phyloP scores from a whole-genome alignment of 345 rosid genomes.

The Moricandia moricandioides region DNA sequence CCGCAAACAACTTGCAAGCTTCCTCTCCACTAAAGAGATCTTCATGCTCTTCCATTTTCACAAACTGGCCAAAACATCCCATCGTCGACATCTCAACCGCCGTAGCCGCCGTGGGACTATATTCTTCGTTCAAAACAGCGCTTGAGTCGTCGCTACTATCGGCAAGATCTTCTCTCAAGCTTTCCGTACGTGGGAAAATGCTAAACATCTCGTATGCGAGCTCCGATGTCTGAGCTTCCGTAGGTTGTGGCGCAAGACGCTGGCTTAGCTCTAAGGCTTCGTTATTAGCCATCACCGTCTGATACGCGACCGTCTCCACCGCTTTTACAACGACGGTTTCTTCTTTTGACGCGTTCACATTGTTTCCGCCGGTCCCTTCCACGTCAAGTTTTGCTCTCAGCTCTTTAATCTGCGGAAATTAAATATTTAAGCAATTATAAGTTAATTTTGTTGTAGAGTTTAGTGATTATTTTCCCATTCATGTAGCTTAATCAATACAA shows the following conservation, averaged over 20 bases:
- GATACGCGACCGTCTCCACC: not conserved
- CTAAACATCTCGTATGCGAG: conserved; percentile 48
- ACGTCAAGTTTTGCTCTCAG: conserved; percentile 29
- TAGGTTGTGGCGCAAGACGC: not conserved
- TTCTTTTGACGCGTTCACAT: not conserved
- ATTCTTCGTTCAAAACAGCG: conserved; percentile 80
- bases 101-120: conserved; percentile 32
- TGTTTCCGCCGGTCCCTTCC: not conserved
- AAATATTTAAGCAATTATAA: not conserved
- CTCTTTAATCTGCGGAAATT: conserved; percentile 29
- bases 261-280: conserved; percentile 25
- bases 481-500: not conserved
- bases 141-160: conserved; percentile 79
- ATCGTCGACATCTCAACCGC: conserved; percentile 48
- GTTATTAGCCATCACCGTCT: not conserved
- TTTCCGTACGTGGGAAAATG: conserved; percentile 42
- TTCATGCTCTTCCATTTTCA: conserved; percentile 83
- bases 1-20: conserved; percentile 42
- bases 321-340: not conserved
- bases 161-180: conserved; percentile 61
- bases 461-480: not conserved
- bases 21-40: conserved; percentile 41
- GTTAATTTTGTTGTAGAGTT: not conserved
- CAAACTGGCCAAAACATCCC: conserved; percentile 46
- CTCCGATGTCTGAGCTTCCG: conserved; percentile 27